Evolutionary conservation across 2,329 filamentous ascomycete genomes (phyloP), one percentile per base, ranked within the genome.

Genomic region (Scedosporium apiospermum): DNA sequence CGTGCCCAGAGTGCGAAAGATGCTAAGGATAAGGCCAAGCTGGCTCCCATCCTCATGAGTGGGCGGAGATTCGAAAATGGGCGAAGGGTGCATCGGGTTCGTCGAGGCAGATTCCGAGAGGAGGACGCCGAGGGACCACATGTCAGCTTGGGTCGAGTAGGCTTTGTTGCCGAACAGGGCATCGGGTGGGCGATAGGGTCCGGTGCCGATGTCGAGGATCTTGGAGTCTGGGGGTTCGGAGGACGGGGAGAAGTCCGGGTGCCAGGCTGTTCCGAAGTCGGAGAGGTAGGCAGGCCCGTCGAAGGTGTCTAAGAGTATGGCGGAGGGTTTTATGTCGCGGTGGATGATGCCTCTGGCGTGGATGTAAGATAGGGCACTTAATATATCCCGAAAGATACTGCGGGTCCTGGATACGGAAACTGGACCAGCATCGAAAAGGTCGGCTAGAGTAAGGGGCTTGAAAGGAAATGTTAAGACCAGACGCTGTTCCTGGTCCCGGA

Each of bases 221-320:
- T 98, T 98, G 62, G 80, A 69, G 62, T 84, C 72, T 27, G 26
- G 7, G 0, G 87, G 82, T 71, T 99, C 95, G 14, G 83, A 82
- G 3, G 76, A 75, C 23, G 78, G 74, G 4, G 84, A 80, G 64
- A 82, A 69, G 10, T 80, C 73, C 2, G 88, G 83, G 67, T 88
- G 86, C 92, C 92, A 97, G 7, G 93, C 86, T 46, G 95, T 96
- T 60, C 95, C 93, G 76, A 99, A 98, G 73, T 99, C 95, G 42
- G 91, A 86, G 2, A 99, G 80, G 67, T 87, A 89, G 3, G 90
- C 90, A 4, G 91, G 89, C 0, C 89, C 90, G 5, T 82, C 77
- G 0, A 82, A 77, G 0, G 87, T 85, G 51, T 82, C 77, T 57
- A 96, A 81, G 7, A 97, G 79, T 42, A 99, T 82, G 61, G 96